Base-by-base conservation (phyloP, 176 grass and related monocot species). In the Oryza longistaminata region DNA sequence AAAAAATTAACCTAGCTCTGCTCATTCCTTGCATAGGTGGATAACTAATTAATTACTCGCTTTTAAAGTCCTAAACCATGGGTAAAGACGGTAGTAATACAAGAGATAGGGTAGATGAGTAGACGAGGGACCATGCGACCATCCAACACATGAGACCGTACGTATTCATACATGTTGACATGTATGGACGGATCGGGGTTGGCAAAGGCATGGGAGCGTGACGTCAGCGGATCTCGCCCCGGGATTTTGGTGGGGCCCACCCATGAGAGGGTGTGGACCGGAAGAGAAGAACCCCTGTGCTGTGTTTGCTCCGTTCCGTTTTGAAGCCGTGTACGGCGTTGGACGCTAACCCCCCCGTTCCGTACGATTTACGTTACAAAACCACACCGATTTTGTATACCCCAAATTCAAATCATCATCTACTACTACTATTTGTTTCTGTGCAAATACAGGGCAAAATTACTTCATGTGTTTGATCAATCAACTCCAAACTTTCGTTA, bases 201-300 rank as follows among this genome's bases (percentile, higher is more conserved):
- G 58, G 74, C 49, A 39, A 45, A 22, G 52, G 52, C 81, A 12
- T 16, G 26, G 17, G 21, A n/a, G 17, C 27, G 58, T 93, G 90
- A 95, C 90, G 86, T 93, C 90, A 93, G 86, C 83, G 88, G 87
- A 93, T 95, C 93, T 93, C 49, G 48, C 4, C 24, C 29, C 25
- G 29, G 79, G 88, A 90, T 95, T 74, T 81, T 33, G 40, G 42
- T 17, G 76, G 88, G 83, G 21, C 90, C 75, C 86, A 48, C 79
- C 86, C 88, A 83, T 40, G 65, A 43, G 65, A 43, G 78, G 35
- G 29, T 17, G 69, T 58, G 58, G n/a, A 62, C 58, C 21, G 58
- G 58, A 62, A 62, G 58, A 1, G 58, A 9, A 62, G 58, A n/a
- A 62, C 11, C 19, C 5, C 35, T 37, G 35, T 11, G 4, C 19